Percentiles rank a stretch among this genome's conserved stretches.
These are phyloP conservation scores for Eutrema heterophyllum DNA, from an alignment of 345 rosid genomes.

Conservation along the genomic window DNA sequence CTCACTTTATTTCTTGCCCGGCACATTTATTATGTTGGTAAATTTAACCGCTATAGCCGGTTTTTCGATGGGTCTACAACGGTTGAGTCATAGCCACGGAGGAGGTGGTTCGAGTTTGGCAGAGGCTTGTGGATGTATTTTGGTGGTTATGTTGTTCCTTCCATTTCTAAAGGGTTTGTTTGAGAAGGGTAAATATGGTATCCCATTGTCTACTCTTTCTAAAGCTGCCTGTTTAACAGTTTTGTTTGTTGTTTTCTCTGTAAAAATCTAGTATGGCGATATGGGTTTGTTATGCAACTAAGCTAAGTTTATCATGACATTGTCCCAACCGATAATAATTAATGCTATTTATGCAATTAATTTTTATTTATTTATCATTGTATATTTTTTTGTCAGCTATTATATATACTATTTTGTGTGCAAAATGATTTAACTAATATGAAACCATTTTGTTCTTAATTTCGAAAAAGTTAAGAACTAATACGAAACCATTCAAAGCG, in stretches of 20 bases:
- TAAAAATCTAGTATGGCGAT: neutral
- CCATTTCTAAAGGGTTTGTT: constrained; percentile 52
- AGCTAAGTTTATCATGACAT: neutral
- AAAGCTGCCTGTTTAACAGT: constrained; percentile 41
- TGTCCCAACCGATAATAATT: neutral
- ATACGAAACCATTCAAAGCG: too few species aligned
- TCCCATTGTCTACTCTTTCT: constrained; percentile 47
- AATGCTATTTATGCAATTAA: neutral
- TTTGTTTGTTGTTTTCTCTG: constrained; percentile 19
- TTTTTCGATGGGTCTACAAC: constrained; percentile 8
- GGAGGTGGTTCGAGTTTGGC: constrained; percentile 28
- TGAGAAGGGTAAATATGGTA: constrained; percentile 52
- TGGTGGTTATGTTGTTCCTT: constrained; percentile 41
- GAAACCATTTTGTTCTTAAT: too few species aligned
- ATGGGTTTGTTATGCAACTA: neutral
- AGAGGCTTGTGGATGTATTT: constrained; percentile 36
- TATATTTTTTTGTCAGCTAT: neutral
- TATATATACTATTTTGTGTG: too few species aligned
- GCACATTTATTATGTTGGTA: constrained; percentile 46
- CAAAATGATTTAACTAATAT: too few species aligned
- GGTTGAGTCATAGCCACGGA: neutral
- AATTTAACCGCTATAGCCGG: constrained; percentile 33
- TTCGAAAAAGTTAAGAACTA: too few species aligned
- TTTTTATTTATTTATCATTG: neutral
- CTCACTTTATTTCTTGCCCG: constrained; percentile 46